Conservation (phyloP, 108 stramenopile species). For the Stephanodiscus minutulus region DNA sequence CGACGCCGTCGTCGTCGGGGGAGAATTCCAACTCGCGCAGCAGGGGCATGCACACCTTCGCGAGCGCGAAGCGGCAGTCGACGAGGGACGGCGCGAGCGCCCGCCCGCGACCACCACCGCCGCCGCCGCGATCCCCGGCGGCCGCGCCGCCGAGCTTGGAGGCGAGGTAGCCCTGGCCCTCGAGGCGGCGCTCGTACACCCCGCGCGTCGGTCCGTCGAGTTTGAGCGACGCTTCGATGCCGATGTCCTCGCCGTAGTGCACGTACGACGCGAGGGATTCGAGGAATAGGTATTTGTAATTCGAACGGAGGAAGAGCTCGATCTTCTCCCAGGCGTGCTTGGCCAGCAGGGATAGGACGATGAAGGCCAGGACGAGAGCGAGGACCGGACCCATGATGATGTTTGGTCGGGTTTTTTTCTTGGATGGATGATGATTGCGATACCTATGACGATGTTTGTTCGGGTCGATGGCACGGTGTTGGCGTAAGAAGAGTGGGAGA, state of each 20-base stretch:
- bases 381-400: constrained; percentile 24
- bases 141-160: constrained; percentile 28
- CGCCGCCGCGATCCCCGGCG: neutral
- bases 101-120: neutral
- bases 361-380: constrained; percentile 29
- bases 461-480: no score
- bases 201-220: constrained; percentile 40
- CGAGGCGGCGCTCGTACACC: constrained; percentile 19
- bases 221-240: constrained; percentile 28
- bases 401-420: constrained; percentile 1
- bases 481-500: no score
- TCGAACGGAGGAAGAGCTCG: constrained; percentile 36
- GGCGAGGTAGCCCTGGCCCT: constrained; percentile 39
- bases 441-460: no score
- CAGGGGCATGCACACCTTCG: constrained; percentile 57
- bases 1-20: neutral
- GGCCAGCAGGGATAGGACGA: constrained; percentile 25
- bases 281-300: constrained; percentile 49
- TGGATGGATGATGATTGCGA: neutral
- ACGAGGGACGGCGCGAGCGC: constrained; percentile 40
- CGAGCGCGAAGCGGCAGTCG: constrained; percentile 52
- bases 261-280: constrained; percentile 46
- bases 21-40: constrained; percentile 53
- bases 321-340: constrained; percentile 34
- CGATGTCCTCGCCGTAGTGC: constrained; percentile 53